Evolutionary conservation across 768 basidiomycete genomes (phyloP).

Genomic region (Macrolepiota albuminosa): DNA sequence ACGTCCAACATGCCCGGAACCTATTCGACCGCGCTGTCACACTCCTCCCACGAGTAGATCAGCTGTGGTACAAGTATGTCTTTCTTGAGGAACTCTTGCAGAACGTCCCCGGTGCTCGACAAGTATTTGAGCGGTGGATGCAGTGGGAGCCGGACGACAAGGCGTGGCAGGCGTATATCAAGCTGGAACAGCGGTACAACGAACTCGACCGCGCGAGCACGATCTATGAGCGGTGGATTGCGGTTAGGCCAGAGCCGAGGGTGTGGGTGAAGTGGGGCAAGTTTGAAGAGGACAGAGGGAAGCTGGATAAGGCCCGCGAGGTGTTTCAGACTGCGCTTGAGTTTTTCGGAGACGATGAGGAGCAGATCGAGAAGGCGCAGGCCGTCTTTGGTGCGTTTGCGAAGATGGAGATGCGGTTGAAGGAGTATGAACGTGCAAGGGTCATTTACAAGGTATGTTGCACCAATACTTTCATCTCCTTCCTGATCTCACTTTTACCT

Average conservation of each 20-base stretch:
- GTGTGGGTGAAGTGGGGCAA: slow-evolving; percentile 85
- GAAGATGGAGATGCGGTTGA: slow-evolving; percentile 94
- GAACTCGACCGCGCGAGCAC: slow-evolving; percentile 89
- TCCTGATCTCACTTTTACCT: background rate
- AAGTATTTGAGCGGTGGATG: slow-evolving; percentile 99
- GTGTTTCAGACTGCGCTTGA: slow-evolving; percentile 89
- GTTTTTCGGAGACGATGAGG: slow-evolving; percentile 85
- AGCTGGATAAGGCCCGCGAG: slow-evolving; percentile 70
- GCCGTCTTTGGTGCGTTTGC: slow-evolving; percentile 91
- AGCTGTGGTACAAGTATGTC: slow-evolving; percentile 99
- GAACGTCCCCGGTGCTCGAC: slow-evolving; percentile 93
- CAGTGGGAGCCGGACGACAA: slow-evolving; percentile 99
- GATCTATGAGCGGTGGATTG: slow-evolving; percentile 90
- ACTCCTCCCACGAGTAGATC: slow-evolving; percentile 91
- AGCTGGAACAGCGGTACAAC: slow-evolving; percentile 90
- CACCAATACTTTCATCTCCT: background rate
- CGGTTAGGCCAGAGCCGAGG: slow-evolving; percentile 69
- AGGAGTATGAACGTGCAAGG: slow-evolving; percentile 94
- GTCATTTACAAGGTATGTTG: slow-evolving; percentile 91
- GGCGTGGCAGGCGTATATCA: slow-evolving; percentile 99
- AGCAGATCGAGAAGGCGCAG: slow-evolving; percentile 95
- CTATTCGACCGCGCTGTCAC: slow-evolving; percentile 97
- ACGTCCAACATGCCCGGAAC: slow-evolving; percentile 96
- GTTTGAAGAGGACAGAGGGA: slow-evolving; percentile 82
- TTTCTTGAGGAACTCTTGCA: slow-evolving; percentile 96